A percentile compares a stretch with the other conserved stretches of the same genome.
These are phyloP conservation scores for Starmerella lactis-condensi DNA, from an alignment of 805 yeast genomes.

Conservation along the genomic window DNA sequence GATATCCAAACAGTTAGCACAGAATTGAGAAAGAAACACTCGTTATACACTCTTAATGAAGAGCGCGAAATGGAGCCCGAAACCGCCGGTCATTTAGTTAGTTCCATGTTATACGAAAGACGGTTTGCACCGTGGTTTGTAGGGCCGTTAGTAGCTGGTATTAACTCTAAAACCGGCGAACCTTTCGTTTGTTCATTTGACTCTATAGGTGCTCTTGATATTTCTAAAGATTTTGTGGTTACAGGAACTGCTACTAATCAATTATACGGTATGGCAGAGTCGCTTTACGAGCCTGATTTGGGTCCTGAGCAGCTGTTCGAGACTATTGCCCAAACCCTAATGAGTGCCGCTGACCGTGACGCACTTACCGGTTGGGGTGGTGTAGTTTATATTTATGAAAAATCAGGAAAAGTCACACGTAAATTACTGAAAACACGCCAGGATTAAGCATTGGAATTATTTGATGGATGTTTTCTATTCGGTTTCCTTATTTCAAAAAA, in stretches of 20 bases:
- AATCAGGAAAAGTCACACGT: constrained; percentile 62
- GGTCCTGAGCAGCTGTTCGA: constrained; percentile 93
- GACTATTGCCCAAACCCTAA: constrained; percentile 79
- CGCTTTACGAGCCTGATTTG: constrained; percentile 79
- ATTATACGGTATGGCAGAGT: constrained; percentile 95
- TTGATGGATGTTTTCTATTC: no score
- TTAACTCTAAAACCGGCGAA: constrained; percentile 58
- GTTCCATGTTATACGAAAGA: constrained; percentile 72
- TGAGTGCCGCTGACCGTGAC: constrained; percentile 93
- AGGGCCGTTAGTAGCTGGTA: constrained; percentile 92
- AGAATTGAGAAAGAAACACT: constrained; percentile 65
- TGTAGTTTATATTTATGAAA: constrained; percentile 57
- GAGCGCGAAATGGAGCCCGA: constrained; percentile 86
- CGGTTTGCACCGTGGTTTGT: constrained; percentile 89
- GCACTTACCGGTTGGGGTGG: constrained; percentile 98
- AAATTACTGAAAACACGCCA: constrained; percentile 85
- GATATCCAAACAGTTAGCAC: constrained; percentile 76
- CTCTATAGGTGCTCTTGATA: constrained; percentile 89
- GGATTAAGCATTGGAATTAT: constrained; percentile 61
- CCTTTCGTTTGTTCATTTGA: constrained; percentile 95
- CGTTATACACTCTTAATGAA: constrained; percentile 75
- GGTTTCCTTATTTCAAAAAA: no score
- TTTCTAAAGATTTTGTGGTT: constrained; percentile 83
- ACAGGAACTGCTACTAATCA: constrained; percentile 95
- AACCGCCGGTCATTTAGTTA: constrained; percentile 79